Base-by-base conservation (phyloP, 148 eudicot genomes). In the Rhododendron henanense region DNA sequence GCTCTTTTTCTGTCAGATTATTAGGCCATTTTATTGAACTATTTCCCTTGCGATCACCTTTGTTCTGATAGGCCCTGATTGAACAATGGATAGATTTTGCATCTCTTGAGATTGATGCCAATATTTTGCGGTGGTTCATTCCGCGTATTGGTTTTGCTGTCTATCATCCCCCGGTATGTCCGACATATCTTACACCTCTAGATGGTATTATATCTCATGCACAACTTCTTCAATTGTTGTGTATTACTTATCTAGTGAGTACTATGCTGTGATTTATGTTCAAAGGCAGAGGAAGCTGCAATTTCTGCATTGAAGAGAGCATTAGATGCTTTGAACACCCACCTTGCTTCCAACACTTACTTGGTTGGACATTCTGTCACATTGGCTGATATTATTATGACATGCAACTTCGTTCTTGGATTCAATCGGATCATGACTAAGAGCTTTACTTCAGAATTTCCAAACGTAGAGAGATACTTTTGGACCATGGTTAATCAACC, bases 31-130 rank as follows among this genome's bases (percentile, higher is more conserved):
- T 18, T 31, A 18, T 51, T 53, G 45, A 81, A 33, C 65, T 81
- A 18, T 3, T 37, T 31, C 18, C 3, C 44, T 9, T 55, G 21
- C 1, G 0, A 28, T 31, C 44, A 14, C 19, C n/a, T 31, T 45
- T 9, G 4, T 63, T 1, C 10, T 15, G 69, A 37, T 79, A 93
- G 94, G 95, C 88, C 74, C 93, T 21, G 18, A 85, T 93, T 28
- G 94, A 93, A 81, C 95, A 92, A 53, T 92, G 95, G 95, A 92
- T 90, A 86, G 95, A 93, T 81, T 93, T 92, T 89, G 84, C 95
- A 11, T 83, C 95, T 76, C 45, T 87, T 75, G 95, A 93, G 91
- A 86, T 93, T 63, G 94, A 93, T 90, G 79, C 85, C 73, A 88
- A 86, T 74, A 86, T 93, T 71, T 18, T 44, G 37, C 81, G 86